Evolutionary conservation across 2,329 filamentous ascomycete species (phyloP), one percentile per base, ranked within the genome.

Genomic region (Hypoxylon sp.): DNA sequence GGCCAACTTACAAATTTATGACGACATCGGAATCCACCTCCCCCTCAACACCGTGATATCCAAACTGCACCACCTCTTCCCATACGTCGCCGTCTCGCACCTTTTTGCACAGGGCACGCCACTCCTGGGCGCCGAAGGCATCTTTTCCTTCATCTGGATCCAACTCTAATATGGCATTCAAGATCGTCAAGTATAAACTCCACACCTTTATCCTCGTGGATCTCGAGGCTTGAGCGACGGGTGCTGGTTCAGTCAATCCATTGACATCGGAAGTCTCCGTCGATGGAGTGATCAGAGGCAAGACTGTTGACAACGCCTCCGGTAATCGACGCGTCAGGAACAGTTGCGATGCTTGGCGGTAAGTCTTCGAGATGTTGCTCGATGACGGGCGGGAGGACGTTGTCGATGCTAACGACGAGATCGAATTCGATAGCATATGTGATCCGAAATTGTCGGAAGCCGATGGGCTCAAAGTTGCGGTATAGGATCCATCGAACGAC

Each of bases 1-100:
- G 52, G n/a, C 20, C 30, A 61, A 78, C 89, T 80, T 80, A 93
- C 91, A 96, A 78, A 73, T 94, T 95, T 65, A 95, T 92, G 24
- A 99, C 93, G 6, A 99, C 95, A 74, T 99, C 96, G 1, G 93
- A 89, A 79, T 99, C 96, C 11, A 98, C 93, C 68, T 94, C 92
- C 16, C 92, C 93, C 78, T 98, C 95, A 51, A 90, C 84, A 24
- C 93, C 93, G 71, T 91, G 90, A 78, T 98, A 98, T 5, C 95
- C 95, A 75, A 93, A 89, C 71, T 87, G 86, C 61, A 96, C 91
- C 1, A 98, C 92, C 69, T 97, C 92, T 69, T 97, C 93, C 96
- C 96, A 99, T n/a, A 98, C 86, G 46, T 89, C 88, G 61, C 96
- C 96, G 61, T 96, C 93, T 67, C 94, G 89, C 22, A 97, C 94